A percentile compares a stretch with the other conserved stretches of the same genome.
Evolutionary conservation across 805 yeast genomes (phyloP).

Genomic region (Zygoascus bituminiphila): DNA sequence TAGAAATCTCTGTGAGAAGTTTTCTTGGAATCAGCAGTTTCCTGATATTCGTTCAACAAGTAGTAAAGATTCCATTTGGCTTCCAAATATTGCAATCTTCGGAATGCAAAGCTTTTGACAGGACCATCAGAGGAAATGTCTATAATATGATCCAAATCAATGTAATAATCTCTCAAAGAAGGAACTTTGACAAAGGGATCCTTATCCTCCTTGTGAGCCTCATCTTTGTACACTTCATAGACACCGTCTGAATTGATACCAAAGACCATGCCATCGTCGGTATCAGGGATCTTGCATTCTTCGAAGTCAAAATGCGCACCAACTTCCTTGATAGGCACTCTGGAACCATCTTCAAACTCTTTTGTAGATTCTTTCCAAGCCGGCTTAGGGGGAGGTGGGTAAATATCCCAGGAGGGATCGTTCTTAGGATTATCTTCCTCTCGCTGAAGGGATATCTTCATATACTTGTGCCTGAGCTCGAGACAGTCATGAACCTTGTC

Average conservation of each 20-base stretch:
- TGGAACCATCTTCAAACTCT: constrained; percentile 32
- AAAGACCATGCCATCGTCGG: constrained; percentile 35
- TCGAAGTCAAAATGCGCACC: constrained; percentile 52
- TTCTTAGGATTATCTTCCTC: constrained; percentile 83
- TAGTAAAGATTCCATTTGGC: constrained; percentile 94
- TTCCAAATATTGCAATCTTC: constrained; percentile 86
- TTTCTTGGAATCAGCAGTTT: constrained; percentile 77
- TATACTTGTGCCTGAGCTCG: constrained; percentile 68
- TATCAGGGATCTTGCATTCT: constrained; percentile 48
- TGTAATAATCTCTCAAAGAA: constrained; percentile 74
- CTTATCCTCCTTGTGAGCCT: constrained; percentile 22
- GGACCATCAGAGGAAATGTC: constrained; percentile 88
- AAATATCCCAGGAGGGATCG: constrained; percentile 59
- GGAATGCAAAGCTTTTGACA: constrained; percentile 89
- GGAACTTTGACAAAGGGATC: constrained; percentile 52
- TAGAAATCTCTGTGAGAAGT: constrained; percentile 97
- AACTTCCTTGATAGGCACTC: constrained; percentile 24
- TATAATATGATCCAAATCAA: constrained; percentile 70
- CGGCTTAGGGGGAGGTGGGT: constrained; percentile 93
- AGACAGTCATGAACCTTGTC: constrained; percentile 43
- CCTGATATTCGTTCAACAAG: constrained; percentile 85
- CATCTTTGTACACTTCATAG: constrained; percentile 47
- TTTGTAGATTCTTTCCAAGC: constrained; percentile 62
- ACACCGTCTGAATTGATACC: constrained; percentile 56
- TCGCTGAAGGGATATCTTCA: constrained; percentile 59